Evolutionary conservation across 2,329 filamentous ascomycete genomes (phyloP).

Genomic region (Stachybotrys chlorohalonatus): DNA sequence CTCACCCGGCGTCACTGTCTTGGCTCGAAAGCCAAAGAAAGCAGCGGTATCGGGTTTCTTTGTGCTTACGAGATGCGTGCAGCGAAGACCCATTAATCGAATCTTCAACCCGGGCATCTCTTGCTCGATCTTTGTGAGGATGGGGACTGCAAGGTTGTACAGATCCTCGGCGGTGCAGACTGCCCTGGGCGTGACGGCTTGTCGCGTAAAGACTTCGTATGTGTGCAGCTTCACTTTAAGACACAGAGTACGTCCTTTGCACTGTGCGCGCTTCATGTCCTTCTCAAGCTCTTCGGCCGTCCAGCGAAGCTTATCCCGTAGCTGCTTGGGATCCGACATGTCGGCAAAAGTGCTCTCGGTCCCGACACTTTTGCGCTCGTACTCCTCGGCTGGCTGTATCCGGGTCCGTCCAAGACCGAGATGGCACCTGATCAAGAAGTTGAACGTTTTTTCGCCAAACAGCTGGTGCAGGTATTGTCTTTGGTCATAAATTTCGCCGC

Average conservation of each 20-base stretch:
- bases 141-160: conserved; percentile 71
- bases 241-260: conserved; percentile 84
- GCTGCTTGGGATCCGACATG: conserved; percentile 55
- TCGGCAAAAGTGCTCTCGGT: conserved; percentile 89
- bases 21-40: conserved; percentile 63
- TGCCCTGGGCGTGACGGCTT: conserved; percentile 65
- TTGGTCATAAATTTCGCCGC: conserved; percentile 75
- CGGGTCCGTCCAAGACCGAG: conserved; percentile 79
- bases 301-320: conserved; percentile 69
- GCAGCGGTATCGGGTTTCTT: conserved; percentile 68
- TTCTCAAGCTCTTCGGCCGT: conserved; percentile 81
- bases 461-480: conserved; percentile 65
- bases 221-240: conserved; percentile 92
- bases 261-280: conserved; percentile 69
- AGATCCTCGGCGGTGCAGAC: conserved; percentile 70
- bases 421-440: conserved; percentile 77
- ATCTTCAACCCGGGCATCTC: conserved; percentile 73
- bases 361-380: conserved; percentile 86
- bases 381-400: conserved; percentile 79
- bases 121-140: conserved; percentile 74
- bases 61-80: conserved; percentile 78
- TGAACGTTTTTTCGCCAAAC: conserved; percentile 85
- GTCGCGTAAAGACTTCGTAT: conserved; percentile 82
- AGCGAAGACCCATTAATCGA: conserved; percentile 79
- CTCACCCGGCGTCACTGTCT: conserved; percentile 11